phyloP scores from a whole-genome alignment of 352 stramenopile species.

The Phytophthora fragariaefolia region DNA sequence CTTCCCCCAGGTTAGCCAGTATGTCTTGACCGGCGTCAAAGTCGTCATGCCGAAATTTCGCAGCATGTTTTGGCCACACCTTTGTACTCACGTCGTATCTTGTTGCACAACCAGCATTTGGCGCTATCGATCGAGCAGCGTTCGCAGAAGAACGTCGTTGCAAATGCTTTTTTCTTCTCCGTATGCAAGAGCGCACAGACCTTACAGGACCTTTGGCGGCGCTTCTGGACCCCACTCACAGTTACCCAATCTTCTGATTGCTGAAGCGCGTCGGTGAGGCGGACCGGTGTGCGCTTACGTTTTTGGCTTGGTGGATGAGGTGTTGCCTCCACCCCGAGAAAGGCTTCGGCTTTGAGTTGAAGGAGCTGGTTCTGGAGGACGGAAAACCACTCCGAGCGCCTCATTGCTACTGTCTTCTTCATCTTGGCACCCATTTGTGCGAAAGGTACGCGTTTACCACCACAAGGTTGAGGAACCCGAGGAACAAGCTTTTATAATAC shows the following conservation, averaged over 20 bases:
- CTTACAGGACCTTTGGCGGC: not conserved
- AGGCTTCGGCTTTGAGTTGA: slow-evolving; percentile 3
- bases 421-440: not conserved
- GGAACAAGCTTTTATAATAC: slow-evolving; percentile 33
- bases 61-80: slow-evolving; percentile 24
- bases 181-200: slow-evolving; percentile 2
- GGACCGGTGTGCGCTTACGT: not conserved
- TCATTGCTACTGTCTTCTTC: not conserved
- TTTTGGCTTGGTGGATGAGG: not conserved
- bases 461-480: slow-evolving; percentile 4
- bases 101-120: slow-evolving; percentile 24
- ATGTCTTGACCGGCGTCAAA: too few relatives aligned
- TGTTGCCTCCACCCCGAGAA: not conserved
- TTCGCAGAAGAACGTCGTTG: slow-evolving; percentile 28
- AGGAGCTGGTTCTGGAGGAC: slow-evolving; percentile 14
- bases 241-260: slow-evolving; percentile 3
- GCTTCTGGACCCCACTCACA: too few relatives aligned
- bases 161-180: slow-evolving; percentile 21
- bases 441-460: slow-evolving; percentile 9
- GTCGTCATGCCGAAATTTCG: too few relatives aligned
- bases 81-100: too few relatives aligned
- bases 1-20: too few relatives aligned
- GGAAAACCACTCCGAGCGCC: not conserved
- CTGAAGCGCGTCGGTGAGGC: not conserved
- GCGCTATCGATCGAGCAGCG: slow-evolving; percentile 21